These are phyloP conservation scores for Kwoniella botswanensis DNA, from an alignment of 768 basidiomycete species.

Conservation along the genomic window DNA sequence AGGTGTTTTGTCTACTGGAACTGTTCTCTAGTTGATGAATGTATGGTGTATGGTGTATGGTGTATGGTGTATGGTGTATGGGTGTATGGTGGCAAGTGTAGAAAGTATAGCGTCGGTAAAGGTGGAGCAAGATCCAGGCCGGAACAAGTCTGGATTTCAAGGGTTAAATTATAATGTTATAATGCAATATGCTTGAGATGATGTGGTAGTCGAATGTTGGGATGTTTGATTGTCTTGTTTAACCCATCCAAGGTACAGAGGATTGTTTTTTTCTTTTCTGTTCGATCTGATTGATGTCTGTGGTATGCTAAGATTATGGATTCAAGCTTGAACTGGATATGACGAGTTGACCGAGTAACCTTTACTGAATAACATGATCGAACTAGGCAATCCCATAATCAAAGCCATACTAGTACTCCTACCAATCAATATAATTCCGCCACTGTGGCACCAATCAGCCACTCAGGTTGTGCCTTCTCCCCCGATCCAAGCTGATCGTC, in stretches of 20 bases:
- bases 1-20: too few species aligned
- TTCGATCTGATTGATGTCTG: neutral
- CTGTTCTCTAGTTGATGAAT: too few species aligned
- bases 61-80: neutral
- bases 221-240: too few species aligned
- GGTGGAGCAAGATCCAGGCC: slow-evolving; percentile 13
- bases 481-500: too few species aligned
- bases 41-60: neutral
- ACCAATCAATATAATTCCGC: slow-evolving; percentile 6
- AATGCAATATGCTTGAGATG: too few species aligned
- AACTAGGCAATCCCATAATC: slow-evolving; percentile 8
- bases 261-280: too few species aligned
- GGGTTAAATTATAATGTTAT: neutral
- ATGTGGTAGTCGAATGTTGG: too few species aligned
- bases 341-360: neutral
- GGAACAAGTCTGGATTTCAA: slow-evolving; percentile 12
- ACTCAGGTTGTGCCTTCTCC: neutral
- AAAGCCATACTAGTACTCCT: too few species aligned
- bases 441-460: slow-evolving; percentile 11
- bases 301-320: neutral
- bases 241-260: too few species aligned
- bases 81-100: neutral
- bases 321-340: too few species aligned
- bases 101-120: slow-evolving; percentile 4
- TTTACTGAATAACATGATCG: neutral